phyloP scores from a whole-genome alignment of 2,329 filamentous ascomycete species.

The Berkeleyomyces rouxiae region DNA sequence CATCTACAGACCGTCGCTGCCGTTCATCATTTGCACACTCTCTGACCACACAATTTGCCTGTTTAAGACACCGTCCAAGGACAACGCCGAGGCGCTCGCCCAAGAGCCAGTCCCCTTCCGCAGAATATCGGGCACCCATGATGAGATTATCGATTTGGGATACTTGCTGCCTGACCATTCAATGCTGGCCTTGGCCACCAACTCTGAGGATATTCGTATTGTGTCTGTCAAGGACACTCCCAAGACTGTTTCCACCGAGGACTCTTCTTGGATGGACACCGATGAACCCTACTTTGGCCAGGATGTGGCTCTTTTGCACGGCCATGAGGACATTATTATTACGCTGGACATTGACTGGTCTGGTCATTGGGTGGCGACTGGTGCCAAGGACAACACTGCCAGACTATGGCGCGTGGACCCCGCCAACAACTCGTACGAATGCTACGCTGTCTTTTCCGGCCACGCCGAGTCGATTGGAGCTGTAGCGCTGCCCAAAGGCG shows the following conservation, averaged over 20 bases:
- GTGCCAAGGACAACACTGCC: constrained; percentile 91
- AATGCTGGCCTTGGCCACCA: constrained; percentile 77
- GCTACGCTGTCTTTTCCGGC: constrained; percentile 68
- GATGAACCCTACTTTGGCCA: constrained; percentile 60
- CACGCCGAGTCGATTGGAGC: constrained; percentile 90
- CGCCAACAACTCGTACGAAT: constrained; percentile 55
- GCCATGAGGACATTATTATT: constrained; percentile 91
- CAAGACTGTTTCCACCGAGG: constrained; percentile 14
- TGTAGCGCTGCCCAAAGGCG: constrained; percentile 59
- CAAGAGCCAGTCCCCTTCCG: constrained; percentile 38
- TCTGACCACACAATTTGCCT: constrained; percentile 76
- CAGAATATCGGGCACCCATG: constrained; percentile 86
- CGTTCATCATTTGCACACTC: constrained; percentile 66
- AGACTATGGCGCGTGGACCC: constrained; percentile 79
- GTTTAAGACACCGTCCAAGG: constrained; percentile 33
- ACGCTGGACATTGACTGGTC: constrained; percentile 93
- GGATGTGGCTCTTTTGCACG: constrained; percentile 70
- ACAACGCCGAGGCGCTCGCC: constrained; percentile 8
- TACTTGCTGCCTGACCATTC: constrained; percentile 70
- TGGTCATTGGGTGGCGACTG: constrained; percentile 88
- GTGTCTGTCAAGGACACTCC: constrained; percentile 46
- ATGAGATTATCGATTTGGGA: constrained; percentile 89
- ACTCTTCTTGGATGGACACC: constrained; percentile 16
- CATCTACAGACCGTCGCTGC: constrained; percentile 46
- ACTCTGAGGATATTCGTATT: constrained; percentile 81